Evolutionary conservation across 2,329 filamentous ascomycete genomes (phyloP), one percentile per base, ranked within the genome.

Genomic region (Fusarium caatingaense): DNA sequence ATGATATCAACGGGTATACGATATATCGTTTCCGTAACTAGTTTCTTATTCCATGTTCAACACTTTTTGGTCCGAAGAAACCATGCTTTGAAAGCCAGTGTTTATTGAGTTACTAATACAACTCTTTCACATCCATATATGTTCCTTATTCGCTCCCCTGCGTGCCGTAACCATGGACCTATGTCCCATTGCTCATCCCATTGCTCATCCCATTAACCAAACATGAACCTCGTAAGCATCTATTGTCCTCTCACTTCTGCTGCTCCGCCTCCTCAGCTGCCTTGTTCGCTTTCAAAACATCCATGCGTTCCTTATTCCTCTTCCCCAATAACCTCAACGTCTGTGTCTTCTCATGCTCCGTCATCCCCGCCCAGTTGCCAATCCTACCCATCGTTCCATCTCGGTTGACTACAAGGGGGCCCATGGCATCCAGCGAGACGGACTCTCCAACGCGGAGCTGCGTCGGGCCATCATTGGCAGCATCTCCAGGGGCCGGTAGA

Each of bases 311-410:
- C 81, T 90, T 84, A 76, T 94, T 94, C 76, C 92, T 83, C 83
- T 88, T 91, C 12, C 88, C 87, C 72, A 94, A 76, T 49, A 93
- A 80, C 47, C 89, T 83, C 76, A 93, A 69, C 40, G 91, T 92
- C 74, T 89, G 92, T 76, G 87, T 80, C 77, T 83, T 85, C 83
- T 94, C 92, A 9, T 88, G 84, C 27, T 88, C 87, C 4, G 87
- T 86, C 92, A 94, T 93, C 69, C 89, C 82, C 11, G 81, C 83
- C 92, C 92, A 94, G 78, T 94, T 94, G 37, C 85, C 80, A 72
- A 94, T 92, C 34, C 91, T 86, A 60, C 89, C 89, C 71, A 93
- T 78, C 11, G 89, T 89, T 21, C 92, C 92, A 78, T 94, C 90
- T 65, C 84, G 82, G 77, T 93, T 92, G 57, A 94, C 89, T 2